Base-by-base conservation (phyloP, 164 flowering plant genomes). In the Taxillus chinensis region DNA sequence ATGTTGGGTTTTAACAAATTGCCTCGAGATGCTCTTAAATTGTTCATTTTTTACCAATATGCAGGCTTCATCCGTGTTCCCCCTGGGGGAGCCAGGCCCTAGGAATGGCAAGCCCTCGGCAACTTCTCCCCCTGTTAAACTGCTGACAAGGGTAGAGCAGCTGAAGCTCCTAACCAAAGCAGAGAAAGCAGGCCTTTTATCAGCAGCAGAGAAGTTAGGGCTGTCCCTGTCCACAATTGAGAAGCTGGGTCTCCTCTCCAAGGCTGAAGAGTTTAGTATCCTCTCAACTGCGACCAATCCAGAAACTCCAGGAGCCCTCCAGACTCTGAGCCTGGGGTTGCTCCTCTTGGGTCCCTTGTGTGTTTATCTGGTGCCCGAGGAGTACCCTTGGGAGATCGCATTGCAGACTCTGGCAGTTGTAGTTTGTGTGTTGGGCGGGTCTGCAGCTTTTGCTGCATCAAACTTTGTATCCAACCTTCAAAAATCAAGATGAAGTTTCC, bases 371-470 rank as follows among this genome's bases (percentile, higher is more conserved):
- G 87, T 92, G 60, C 98, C 98, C 9, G 98, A 92, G 60, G 86
- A 88, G 8, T 70, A 75, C 67, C 67, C 83, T 40, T 83, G 93
- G 95, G 80, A 87, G 64, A 73, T 86, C 2, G 96, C 61, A 0
- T 37, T 81, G 70, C 96, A 92, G 73, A 73, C 74, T 17, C 67
- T 67, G 37, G 92, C 83, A 17, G 87, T 86, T 64, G 57, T 92
- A 46, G 59, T 73, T 46, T 77, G 75, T 70, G 78, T 86, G 0
- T 69, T 77, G 41, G 93, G 93, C 37, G 98, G 98, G 0, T 86
- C 96, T 54, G 96, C 92, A 2, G 90, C 96, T 59, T 86, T 92
- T 69, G 96, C 96, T 51, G 98, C 96, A 0, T 88, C 96, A 7
- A 83, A 77, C 78, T 68, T 92, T 76, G 96, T 90, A 56, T 83